Conservation (phyloP, 1,284 basidiomycete genomes). For the Pascua guehoae region DNA sequence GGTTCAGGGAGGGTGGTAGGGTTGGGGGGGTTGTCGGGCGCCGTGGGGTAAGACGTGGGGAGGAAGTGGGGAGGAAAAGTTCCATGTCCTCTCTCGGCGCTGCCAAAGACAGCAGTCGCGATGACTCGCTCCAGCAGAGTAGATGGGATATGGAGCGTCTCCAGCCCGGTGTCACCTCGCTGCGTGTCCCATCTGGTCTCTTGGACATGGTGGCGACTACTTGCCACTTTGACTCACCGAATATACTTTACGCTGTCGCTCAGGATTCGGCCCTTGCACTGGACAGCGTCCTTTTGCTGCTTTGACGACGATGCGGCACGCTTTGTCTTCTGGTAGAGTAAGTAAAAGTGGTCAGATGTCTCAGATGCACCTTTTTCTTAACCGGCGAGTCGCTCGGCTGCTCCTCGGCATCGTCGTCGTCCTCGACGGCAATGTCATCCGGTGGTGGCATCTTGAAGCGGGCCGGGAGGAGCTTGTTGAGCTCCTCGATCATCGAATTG, state of each 20-base stretch:
- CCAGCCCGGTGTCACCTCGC: too few relatives aligned
- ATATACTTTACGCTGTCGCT: constrained; percentile 42
- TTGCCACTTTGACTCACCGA: constrained; percentile 21
- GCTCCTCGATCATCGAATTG: constrained; percentile 47
- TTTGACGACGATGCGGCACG: constrained; percentile 30
- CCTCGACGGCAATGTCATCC: constrained; percentile 25
- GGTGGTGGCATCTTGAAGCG: constrained; percentile 27
- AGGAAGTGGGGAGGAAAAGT: too few relatives aligned
- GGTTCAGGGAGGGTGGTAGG: too few relatives aligned
- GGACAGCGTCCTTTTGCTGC: constrained; percentile 34
- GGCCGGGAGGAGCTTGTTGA: constrained; percentile 37
- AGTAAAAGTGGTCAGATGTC: not conserved
- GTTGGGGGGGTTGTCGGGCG: too few relatives aligned
- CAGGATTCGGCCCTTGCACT: constrained; percentile 44
- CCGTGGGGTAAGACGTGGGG: too few relatives aligned
- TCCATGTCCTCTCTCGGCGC: too few relatives aligned
- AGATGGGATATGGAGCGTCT: too few relatives aligned
- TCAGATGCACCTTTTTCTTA: constrained; percentile 32
- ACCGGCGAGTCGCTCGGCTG: constrained; percentile 14
- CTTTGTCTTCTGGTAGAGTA: constrained; percentile 24
- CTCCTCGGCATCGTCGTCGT: constrained; percentile 40
- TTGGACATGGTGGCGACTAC: too few relatives aligned
- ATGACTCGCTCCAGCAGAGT: too few relatives aligned
- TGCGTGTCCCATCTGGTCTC: not conserved
- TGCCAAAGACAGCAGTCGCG: too few relatives aligned